phyloP scores from a whole-genome alignment of 495 filamentous ascomycete species.

The Tuber borchii region DNA sequence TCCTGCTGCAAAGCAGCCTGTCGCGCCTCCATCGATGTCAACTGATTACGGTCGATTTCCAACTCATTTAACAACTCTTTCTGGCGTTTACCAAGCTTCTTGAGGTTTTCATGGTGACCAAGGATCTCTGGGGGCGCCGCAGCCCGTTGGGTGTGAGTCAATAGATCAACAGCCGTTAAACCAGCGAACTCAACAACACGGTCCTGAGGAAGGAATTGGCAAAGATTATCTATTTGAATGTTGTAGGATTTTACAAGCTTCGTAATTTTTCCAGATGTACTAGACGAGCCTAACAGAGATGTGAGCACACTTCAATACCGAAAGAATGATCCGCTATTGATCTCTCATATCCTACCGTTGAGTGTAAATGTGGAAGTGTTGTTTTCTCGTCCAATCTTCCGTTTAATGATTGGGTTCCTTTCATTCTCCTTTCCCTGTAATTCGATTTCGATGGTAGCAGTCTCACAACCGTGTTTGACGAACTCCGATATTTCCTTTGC shows the following conservation, averaged over 20 bases:
- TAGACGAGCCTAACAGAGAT: not conserved
- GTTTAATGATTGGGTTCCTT: constrained; percentile 64
- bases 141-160: constrained; percentile 77
- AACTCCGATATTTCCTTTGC: constrained; percentile 81
- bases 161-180: constrained; percentile 74
- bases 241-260: constrained; percentile 60
- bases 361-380: constrained; percentile 70
- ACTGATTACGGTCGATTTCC: constrained; percentile 53
- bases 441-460: constrained; percentile 83
- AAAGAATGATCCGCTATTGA: not conserved
- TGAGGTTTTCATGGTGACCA: constrained; percentile 68
- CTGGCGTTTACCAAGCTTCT: constrained; percentile 61
- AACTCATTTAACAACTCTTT: constrained; percentile 57
- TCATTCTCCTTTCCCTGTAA: constrained; percentile 54
- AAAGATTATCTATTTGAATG: constrained; percentile 96
- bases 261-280: constrained; percentile 47
- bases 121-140: constrained; percentile 75
- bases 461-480: constrained; percentile 77
- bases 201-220: constrained; percentile 95
- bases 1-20: constrained; percentile 75
- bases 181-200: constrained; percentile 90
- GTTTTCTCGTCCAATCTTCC: constrained; percentile 71
- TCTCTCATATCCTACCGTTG: constrained; percentile 44
- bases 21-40: constrained; percentile 61
- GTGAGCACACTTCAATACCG: not conserved